A percentile compares a stretch with the other conserved stretches of the same genome.
Evolutionary conservation across 1,284 basidiomycete genomes (phyloP).

Genomic region (Ustilago hordei): DNA sequence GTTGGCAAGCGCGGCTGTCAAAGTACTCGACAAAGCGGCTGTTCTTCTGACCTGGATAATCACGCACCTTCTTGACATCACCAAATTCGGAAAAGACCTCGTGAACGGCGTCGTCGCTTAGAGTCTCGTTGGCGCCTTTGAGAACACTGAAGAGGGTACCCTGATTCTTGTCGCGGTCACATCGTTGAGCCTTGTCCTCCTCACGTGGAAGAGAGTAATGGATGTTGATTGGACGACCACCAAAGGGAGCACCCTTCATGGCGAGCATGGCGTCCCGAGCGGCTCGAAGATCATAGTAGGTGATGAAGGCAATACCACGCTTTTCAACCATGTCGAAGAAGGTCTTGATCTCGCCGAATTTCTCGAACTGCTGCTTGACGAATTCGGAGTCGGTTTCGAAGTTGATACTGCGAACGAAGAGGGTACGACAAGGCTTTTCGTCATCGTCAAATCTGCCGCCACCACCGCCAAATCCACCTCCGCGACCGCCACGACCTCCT

Average conservation of each 20-base stretch:
- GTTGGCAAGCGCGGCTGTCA: slow-evolving; percentile 74
- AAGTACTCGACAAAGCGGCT: slow-evolving; percentile 51
- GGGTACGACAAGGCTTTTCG: slow-evolving; percentile 90
- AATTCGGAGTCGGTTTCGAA: slow-evolving; percentile 39
- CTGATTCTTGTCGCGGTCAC: slow-evolving; percentile 89
- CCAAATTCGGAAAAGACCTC: slow-evolving; percentile 87
- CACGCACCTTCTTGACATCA: slow-evolving; percentile 82
- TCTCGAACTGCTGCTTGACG: slow-evolving; percentile 83
- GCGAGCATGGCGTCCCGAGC: slow-evolving; percentile 89
- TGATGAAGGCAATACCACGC: slow-evolving; percentile 96
- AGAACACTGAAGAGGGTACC: slow-evolving; percentile 85
- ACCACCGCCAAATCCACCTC: slow-evolving; percentile 27
- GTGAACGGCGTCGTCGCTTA: slow-evolving; percentile 85
- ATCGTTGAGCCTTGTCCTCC: slow-evolving; percentile 79
- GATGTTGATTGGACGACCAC: slow-evolving; percentile 83
- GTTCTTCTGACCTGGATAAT: slow-evolving; percentile 55
- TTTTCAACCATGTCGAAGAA: slow-evolving; percentile 94
- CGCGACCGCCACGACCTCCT: slow-evolving; percentile 27
- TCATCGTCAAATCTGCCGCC: slow-evolving; percentile 70
- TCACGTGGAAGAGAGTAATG: slow-evolving; percentile 93
- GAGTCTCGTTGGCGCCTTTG: slow-evolving; percentile 76
- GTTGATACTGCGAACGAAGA: slow-evolving; percentile 89
- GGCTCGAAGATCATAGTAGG: slow-evolving; percentile 90
- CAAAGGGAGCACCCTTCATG: slow-evolving; percentile 70
- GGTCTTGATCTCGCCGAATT: slow-evolving; percentile 93